A percentile compares a stretch with the other conserved stretches of the same genome.
Conservation (phyloP, 495 filamentous ascomycete species). For the Recurvomyces mirabilis region DNA sequence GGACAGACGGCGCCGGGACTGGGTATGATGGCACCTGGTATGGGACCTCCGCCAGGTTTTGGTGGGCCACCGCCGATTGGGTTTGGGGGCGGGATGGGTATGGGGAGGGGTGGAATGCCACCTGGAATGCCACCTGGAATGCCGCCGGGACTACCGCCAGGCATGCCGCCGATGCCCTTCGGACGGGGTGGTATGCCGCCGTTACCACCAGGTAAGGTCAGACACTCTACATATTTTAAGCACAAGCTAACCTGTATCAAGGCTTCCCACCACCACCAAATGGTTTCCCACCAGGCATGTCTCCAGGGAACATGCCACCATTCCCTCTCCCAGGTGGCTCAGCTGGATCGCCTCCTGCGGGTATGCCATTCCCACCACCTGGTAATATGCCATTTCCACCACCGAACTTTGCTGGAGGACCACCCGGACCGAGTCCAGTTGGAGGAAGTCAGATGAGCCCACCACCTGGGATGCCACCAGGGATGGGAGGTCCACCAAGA, state of each 20-base stretch:
- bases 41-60: not conserved
- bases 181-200: constrained; percentile 39
- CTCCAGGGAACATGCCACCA: constrained; percentile 43
- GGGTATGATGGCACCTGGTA: constrained; percentile 53
- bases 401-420: too few relatives aligned
- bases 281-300: constrained; percentile 20
- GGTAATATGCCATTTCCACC: too few relatives aligned
- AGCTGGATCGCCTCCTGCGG: constrained; percentile 30
- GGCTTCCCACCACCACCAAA: constrained; percentile 16
- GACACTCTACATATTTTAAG: not conserved
- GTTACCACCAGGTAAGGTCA: constrained; percentile 4
- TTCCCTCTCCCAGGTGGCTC: constrained; percentile 43
- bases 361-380: not conserved
- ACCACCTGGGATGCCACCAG: constrained; percentile 17
- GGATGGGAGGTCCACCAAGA: constrained; percentile 4
- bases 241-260: not conserved
- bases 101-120: not conserved
- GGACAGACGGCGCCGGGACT: constrained; percentile 78
- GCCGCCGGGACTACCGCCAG: constrained; percentile 7
- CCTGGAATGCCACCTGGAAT: constrained; percentile 2
- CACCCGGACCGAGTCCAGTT: constrained; percentile 18
- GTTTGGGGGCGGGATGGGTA: not conserved
- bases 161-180: constrained; percentile 20
- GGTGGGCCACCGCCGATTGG: constrained; percentile 31
- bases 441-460: constrained; percentile 1